Conservation (phyloP, 306 rosid genomes). For the Vigna nakashimae region DNA sequence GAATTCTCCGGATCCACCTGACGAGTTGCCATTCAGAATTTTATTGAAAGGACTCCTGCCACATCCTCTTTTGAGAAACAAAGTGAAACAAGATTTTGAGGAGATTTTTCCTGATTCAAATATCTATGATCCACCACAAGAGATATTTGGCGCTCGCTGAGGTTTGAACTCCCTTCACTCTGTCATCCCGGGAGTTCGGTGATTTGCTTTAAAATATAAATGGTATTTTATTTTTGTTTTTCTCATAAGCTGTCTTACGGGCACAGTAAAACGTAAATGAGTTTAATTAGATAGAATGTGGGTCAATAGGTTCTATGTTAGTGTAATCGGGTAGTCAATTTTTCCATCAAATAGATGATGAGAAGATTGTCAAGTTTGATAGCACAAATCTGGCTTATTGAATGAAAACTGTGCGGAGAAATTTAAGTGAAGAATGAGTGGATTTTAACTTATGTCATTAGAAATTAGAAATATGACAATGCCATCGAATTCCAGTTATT, state of each 20-base stretch:
- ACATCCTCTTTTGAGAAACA: constrained; percentile 89
- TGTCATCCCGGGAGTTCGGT: neutral
- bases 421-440: neutral
- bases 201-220: neutral
- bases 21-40: constrained; percentile 89
- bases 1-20: constrained; percentile 96
- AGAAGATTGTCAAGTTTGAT: constrained; percentile 27
- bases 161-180: constrained; percentile 48
- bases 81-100: constrained; percentile 95
- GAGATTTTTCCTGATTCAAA: constrained; percentile 90
- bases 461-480: constrained; percentile 25
- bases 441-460: neutral
- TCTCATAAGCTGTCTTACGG: neutral
- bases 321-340: neutral
- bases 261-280: constrained; percentile 9
- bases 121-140: constrained; percentile 89
- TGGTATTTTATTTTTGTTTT: constrained; percentile 2
- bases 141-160: constrained; percentile 83
- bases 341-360: neutral
- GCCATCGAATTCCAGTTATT: neutral
- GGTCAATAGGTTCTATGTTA: constrained; percentile 22
- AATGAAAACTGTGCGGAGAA: constrained; percentile 2
- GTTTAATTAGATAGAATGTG: constrained; percentile 19
- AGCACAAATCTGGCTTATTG: neutral
- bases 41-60: constrained; percentile 93